Evolutionary conservation across 179 eudicot genomes (phyloP).

Genomic region (Nepenthes alata): DNA sequence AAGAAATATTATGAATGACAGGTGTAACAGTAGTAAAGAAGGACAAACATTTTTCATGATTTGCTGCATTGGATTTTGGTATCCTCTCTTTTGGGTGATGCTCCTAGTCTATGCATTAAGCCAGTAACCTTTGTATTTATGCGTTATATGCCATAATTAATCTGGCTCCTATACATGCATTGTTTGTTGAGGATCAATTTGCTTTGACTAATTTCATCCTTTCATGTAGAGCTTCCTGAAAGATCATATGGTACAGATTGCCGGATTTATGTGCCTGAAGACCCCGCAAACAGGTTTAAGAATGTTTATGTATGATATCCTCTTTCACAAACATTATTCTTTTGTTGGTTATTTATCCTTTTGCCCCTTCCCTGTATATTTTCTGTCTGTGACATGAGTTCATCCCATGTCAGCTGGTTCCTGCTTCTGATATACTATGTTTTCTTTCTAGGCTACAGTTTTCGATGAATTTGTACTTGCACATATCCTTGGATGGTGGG

Average conservation of each 20-base stretch:
- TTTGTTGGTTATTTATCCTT: not conserved
- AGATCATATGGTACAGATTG: constrained; percentile 95
- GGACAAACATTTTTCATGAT: too few relatives aligned
- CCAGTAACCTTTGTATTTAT: too few relatives aligned
- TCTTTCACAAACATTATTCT: constrained; percentile 32
- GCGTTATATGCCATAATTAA: too few relatives aligned
- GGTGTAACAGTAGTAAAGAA: too few relatives aligned
- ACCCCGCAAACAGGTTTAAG: constrained; percentile 91
- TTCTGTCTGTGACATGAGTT: too few relatives aligned
- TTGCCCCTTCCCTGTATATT: too few relatives aligned
- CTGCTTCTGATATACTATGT: constrained; percentile 2
- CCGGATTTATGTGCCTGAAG: constrained; percentile 73
- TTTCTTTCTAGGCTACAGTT: constrained; percentile 53
- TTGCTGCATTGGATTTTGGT: too few relatives aligned
- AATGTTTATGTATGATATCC: constrained; percentile 96
- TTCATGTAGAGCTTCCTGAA: constrained; percentile 81
- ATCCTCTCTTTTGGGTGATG: too few relatives aligned
- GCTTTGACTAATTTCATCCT: constrained; percentile 5
- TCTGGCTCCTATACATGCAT: not conserved
- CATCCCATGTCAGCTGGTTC: not conserved
- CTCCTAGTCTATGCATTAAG: too few relatives aligned
- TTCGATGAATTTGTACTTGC: constrained; percentile 94
- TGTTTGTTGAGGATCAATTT: not conserved
- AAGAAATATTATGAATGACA: too few relatives aligned
- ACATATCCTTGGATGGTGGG: constrained; percentile 99